Conservation (phyloP, 2,329 filamentous ascomycete species). For the Mycosphaerella sp. region DNA sequence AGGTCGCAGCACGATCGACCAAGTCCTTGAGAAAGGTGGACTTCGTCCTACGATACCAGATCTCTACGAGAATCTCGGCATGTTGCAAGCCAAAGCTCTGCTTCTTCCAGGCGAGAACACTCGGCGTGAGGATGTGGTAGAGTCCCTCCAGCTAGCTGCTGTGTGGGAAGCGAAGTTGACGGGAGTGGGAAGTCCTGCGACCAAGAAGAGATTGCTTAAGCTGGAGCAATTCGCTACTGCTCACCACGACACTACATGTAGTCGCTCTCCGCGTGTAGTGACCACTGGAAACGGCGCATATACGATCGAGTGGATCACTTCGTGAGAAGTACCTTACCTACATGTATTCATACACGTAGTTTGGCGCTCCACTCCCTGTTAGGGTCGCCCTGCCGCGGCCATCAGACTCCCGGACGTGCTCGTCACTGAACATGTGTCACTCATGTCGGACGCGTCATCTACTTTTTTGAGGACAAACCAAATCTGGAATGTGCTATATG, state of each 20-base stretch:
- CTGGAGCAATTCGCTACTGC: conserved; percentile 15
- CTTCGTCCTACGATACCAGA: conserved; percentile 21
- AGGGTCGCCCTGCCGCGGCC: too few species aligned
- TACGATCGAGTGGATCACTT: not conserved
- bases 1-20: conserved; percentile 7
- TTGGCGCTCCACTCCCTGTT: too few species aligned
- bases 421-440: too few species aligned
- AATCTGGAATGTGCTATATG: too few species aligned
- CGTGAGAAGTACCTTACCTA: not conserved
- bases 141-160: not conserved
- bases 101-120: conserved; percentile 11
- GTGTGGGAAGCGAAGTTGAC: conserved; percentile 5
- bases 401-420: too few species aligned
- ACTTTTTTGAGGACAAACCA: too few species aligned
- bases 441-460: too few species aligned
- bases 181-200: conserved; percentile 17
- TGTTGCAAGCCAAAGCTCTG: conserved; percentile 18
- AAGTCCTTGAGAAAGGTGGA: not conserved
- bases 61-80: conserved; percentile 18
- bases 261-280: not conserved
- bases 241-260: not conserved
- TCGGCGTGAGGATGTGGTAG: conserved; percentile 11
- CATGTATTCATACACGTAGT: too few species aligned
- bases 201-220: conserved; percentile 16
- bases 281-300: not conserved